phyloP scores from a whole-genome alignment of 345 rosid genomes.

The Aquilaria sinensis region DNA sequence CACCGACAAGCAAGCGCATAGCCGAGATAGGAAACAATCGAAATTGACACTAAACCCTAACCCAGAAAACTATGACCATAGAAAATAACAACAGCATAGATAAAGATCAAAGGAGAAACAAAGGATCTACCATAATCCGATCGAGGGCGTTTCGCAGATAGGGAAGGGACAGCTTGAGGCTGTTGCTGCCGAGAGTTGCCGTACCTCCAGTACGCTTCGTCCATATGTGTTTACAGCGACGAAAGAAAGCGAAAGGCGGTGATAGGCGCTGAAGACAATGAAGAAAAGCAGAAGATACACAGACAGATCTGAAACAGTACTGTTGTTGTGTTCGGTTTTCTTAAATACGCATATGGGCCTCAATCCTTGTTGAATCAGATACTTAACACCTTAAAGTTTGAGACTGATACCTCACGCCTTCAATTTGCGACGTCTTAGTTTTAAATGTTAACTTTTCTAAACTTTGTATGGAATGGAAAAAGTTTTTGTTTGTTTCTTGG shows the following conservation, averaged over 20 bases:
- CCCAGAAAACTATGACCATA: neutral
- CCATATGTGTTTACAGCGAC: constrained; percentile 23
- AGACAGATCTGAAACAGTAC: neutral
- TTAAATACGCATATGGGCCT: no score
- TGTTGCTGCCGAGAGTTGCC: constrained; percentile 32
- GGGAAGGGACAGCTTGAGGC: constrained; percentile 21
- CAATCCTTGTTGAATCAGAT: no score
- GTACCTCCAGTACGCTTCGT: constrained; percentile 49
- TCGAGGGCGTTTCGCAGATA: constrained; percentile 48
- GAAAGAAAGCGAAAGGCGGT: neutral
- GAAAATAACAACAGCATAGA: neutral
- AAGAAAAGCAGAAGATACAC: neutral
- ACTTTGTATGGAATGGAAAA: no score
- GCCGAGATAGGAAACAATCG: no score
- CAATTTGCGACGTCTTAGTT: no score
- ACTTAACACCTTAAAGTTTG: no score
- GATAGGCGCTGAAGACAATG: neutral
- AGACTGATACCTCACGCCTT: no score
- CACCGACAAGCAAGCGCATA: no score
- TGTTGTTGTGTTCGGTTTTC: no score
- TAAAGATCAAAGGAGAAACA: neutral
- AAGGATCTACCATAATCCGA: constrained; percentile 29
- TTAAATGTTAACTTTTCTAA: no score
- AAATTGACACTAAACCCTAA: constrained; percentile 2
- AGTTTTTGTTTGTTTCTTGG: no score